Evolutionary conservation across 2,329 filamentous ascomycete species (phyloP), one percentile per base, ranked within the genome.

Genomic region (Chalaropsis ovoidea): DNA sequence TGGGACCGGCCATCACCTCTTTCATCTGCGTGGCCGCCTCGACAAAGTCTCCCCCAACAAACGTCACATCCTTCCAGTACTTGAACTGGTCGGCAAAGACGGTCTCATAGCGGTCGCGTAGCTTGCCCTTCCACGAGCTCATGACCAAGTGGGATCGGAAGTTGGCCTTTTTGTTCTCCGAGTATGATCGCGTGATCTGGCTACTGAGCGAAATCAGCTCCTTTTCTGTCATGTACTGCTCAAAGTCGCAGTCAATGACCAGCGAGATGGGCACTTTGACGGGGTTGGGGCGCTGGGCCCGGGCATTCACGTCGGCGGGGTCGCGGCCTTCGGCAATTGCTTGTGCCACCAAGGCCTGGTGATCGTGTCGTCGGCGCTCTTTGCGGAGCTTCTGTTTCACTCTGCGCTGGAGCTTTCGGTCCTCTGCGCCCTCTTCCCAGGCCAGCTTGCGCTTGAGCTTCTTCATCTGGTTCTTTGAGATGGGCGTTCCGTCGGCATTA

Each of bases 191-290:
- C 8, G 90, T 95, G 68, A 99, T 80, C 75, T 99, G 94, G 66
- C 86, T 84, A 0, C 84, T 84, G 13, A 99, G 81, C 3, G 90
- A 96, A 65, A 92, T 86, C 39, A 89, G 79, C 76, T 99, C 94
- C 70, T 88, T 87, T 45, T 93, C 88, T 62, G 81, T 81, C 94
- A 99, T 99, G 72, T 92, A 82, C 52, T 88, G 80, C 74, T 99
- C 92, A 73, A 95, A 99, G 70, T 89, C 86, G 76, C 93, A 97
- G 77, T 99, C 94, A 69, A 99, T 78, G 67, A 99, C 80, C 69
- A 99, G 78, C 0, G 89, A 84, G 24, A 97, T 77, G 1, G 92
- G 91, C 0, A 95, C 81, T 65, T 85, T 82, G 61, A 79, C 77
- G 54, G 76, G 71, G 69, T 65, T 68, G 70, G 69, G 71, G 69